These are phyloP conservation scores for Debaryomyces coudertii DNA, from an alignment of 1,139 yeast species.

Conservation along the genomic window DNA sequence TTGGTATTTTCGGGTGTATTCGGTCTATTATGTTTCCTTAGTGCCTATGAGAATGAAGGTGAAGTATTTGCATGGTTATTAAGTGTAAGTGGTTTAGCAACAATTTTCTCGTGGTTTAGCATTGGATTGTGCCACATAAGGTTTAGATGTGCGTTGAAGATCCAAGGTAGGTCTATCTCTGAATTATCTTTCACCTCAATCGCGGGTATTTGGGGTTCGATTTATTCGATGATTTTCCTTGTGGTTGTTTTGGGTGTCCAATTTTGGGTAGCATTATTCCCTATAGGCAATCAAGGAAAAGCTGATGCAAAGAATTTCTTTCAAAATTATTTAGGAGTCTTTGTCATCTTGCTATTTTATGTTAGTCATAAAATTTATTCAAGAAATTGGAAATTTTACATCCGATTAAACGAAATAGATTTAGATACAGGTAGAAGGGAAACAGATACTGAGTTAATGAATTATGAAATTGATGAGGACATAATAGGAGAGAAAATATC, in stretches of 20 bases:
- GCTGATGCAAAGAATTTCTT: slow-evolving; percentile 38
- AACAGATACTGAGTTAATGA: slow-evolving; percentile 28
- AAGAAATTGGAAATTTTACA: slow-evolving; percentile 37
- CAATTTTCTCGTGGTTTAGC: slow-evolving; percentile 47
- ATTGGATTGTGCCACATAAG: slow-evolving; percentile 42
- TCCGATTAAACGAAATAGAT: slow-evolving; percentile 33
- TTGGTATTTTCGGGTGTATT: slow-evolving; percentile 35
- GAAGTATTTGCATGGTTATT: slow-evolving; percentile 46
- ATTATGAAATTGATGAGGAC: slow-evolving; percentile 28
- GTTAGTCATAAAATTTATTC: slow-evolving; percentile 36
- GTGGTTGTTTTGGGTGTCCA: slow-evolving; percentile 37
- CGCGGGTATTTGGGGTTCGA: slow-evolving; percentile 39
- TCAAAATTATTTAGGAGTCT: slow-evolving; percentile 40
- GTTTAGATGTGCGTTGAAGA: slow-evolving; percentile 40
- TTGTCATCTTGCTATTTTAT: slow-evolving; percentile 37
- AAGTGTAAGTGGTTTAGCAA: slow-evolving; percentile 45
- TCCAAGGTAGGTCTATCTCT: slow-evolving; percentile 31
- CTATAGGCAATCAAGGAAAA: slow-evolving; percentile 29
- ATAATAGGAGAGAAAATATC: neutral
- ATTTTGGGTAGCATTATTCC: slow-evolving; percentile 45
- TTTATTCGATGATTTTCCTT: slow-evolving; percentile 35
- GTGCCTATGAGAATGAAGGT: slow-evolving; percentile 41
- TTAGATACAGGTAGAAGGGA: slow-evolving; percentile 38
- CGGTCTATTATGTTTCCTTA: slow-evolving; percentile 44
- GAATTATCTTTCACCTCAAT: slow-evolving; percentile 33